phyloP scores from a whole-genome alignment of 306 rosid species.

The Cyclanthera cordifolia region DNA sequence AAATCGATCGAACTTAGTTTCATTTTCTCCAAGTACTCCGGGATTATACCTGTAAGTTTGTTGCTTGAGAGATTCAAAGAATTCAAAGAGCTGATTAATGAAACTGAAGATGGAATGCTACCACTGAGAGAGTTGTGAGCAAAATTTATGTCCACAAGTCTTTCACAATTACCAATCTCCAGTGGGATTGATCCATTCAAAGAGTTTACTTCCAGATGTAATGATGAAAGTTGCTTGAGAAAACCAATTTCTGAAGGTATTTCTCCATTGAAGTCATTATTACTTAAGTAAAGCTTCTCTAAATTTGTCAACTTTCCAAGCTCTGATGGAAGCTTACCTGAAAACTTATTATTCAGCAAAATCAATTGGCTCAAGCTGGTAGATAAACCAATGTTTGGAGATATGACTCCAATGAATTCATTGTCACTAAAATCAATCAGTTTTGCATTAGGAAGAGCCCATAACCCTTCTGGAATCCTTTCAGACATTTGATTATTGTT shows the following conservation, averaged over 20 bases:
- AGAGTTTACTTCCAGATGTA: slow-evolving; percentile 63
- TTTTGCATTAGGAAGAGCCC: slow-evolving; percentile 62
- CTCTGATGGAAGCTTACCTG: slow-evolving; percentile 65
- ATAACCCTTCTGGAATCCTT: slow-evolving; percentile 45
- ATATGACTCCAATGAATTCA: slow-evolving; percentile 47
- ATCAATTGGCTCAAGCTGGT: slow-evolving; percentile 48
- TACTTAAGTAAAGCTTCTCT: slow-evolving; percentile 60
- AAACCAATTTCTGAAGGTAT: slow-evolving; percentile 63
- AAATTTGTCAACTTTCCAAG: slow-evolving; percentile 57
- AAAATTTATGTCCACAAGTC: slow-evolving; percentile 72
- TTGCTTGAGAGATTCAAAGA: slow-evolving; percentile 65
- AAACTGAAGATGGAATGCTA: slow-evolving; percentile 49
- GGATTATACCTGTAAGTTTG: slow-evolving; percentile 56
- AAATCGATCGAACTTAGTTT: slow-evolving; percentile 76
- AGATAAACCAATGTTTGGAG: slow-evolving; percentile 50
- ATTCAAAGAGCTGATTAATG: slow-evolving; percentile 63
- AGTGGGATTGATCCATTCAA: slow-evolving; percentile 57
- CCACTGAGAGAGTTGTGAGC: slow-evolving; percentile 62
- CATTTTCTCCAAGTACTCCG: slow-evolving; percentile 46
- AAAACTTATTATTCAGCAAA: slow-evolving; percentile 51
- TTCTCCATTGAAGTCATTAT: slow-evolving; percentile 51
- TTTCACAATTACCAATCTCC: slow-evolving; percentile 50
- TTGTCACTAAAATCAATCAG: slow-evolving; percentile 79
- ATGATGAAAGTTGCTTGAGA: slow-evolving; percentile 56
- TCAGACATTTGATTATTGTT: slow-evolving; percentile 56